These are phyloP conservation scores for Euphorbia tirucalli DNA, from an alignment of 345 rosid species.

Conservation along the genomic window DNA sequence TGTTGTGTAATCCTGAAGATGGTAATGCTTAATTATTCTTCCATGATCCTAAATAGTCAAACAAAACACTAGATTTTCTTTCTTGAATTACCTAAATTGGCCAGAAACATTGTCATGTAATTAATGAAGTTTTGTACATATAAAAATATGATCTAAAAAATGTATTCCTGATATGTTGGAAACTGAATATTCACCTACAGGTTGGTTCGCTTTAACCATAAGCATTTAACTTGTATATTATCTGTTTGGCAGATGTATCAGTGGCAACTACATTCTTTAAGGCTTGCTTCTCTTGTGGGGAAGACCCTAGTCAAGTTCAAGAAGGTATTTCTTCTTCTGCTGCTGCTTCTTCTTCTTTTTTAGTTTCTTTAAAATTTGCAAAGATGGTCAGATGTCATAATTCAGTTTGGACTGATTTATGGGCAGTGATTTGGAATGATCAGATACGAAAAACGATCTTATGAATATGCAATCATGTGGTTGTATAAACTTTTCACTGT, in stretches of 20 bases:
- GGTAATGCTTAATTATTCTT: not conserved
- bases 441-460: not conserved
- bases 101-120: not conserved
- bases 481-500: not conserved
- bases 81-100: not conserved
- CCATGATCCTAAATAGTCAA: not conserved
- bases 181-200: not conserved
- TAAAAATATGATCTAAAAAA: not conserved
- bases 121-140: not conserved
- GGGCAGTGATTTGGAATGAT: not conserved
- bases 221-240: conserved; percentile 1
- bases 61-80: not conserved
- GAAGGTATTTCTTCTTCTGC: conserved; percentile 63
- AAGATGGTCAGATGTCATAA: not conserved
- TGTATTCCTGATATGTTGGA: not conserved
- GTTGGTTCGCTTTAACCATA: not conserved
- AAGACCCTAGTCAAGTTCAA: conserved; percentile 60
- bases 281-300: conserved; percentile 89
- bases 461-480: not conserved
- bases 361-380: not conserved
- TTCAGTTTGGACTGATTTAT: not conserved
- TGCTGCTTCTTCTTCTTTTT: not conserved
- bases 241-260: conserved; percentile 46
- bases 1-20: no score
- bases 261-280: conserved; percentile 49